Evolutionary conservation across 164 flowering plant species (phyloP).

Genomic region (Liriodendron chinense): DNA sequence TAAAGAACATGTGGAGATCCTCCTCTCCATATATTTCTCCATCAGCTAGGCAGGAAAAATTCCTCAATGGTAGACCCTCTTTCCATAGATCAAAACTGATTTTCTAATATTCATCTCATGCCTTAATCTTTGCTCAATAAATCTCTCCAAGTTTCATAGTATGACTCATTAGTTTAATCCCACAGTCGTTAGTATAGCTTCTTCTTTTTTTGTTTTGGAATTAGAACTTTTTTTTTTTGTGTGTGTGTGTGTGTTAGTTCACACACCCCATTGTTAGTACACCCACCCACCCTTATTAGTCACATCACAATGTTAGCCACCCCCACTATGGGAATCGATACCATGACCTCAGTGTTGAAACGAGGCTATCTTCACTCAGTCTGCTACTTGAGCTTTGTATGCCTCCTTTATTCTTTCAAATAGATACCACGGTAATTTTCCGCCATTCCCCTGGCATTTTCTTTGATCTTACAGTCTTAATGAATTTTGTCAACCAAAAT

Average conservation of each 20-base stretch:
- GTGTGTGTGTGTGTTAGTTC: too few species aligned
- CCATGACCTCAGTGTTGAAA: too few species aligned
- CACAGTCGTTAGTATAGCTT: neutral
- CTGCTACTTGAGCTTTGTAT: too few species aligned
- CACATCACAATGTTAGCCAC: too few species aligned
- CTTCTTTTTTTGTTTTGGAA: too few species aligned
- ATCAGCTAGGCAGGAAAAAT: neutral
- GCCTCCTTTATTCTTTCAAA: slow-evolving; percentile 1
- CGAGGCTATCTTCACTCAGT: too few species aligned
- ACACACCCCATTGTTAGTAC: too few species aligned
- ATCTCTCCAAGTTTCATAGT: neutral
- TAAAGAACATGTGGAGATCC: neutral
- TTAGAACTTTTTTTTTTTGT: too few species aligned
- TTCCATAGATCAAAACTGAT: neutral
- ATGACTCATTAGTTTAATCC: neutral
- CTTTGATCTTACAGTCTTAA: neutral
- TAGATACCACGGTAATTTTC: neutral
- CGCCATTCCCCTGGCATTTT: neutral
- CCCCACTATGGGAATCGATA: too few species aligned
- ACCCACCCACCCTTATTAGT: too few species aligned
- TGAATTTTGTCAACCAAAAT: neutral
- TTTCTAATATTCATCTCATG: neutral
- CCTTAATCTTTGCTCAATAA: neutral
- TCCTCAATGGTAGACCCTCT: neutral
- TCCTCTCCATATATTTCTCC: neutral